Percentiles rank a stretch among this genome's conserved stretches.
phyloP scores from a whole-genome alignment of 805 yeast genomes.

The Candida silvatica region DNA sequence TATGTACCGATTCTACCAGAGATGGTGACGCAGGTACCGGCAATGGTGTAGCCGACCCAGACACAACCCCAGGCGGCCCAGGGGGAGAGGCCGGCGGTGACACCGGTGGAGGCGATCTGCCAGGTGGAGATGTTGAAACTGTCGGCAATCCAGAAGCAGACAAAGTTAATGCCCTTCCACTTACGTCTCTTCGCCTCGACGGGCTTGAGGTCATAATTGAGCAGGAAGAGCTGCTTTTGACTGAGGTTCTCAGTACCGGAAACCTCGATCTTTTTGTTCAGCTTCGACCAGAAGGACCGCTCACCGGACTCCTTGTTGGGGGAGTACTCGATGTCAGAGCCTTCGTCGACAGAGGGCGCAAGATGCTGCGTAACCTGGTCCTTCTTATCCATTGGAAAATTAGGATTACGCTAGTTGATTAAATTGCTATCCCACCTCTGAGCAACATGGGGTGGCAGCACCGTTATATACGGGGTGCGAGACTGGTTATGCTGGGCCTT shows the following conservation, averaged over 20 bases:
- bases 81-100: conserved; percentile 99
- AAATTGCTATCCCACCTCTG: too few relatives aligned
- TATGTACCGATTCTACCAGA: conserved; percentile 73
- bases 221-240: conserved; percentile 53
- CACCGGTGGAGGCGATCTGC: conserved; percentile 85
- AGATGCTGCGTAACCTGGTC: not conserved
- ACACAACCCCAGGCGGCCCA: conserved; percentile 89
- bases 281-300: conserved; percentile 4
- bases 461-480: too few relatives aligned
- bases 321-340: not conserved
- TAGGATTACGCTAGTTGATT: too few relatives aligned
- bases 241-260: conserved; percentile 30
- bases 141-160: conserved; percentile 83
- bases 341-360: not conserved
- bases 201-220: conserved; percentile 71
- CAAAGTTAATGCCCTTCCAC: conserved; percentile 83
- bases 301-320: not conserved
- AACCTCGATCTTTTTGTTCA: conserved; percentile 14
- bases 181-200: conserved; percentile 64
- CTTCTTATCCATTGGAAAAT: not conserved
- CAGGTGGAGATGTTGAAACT: conserved; percentile 81
- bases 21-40: conserved; percentile 60
- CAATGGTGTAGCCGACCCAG: conserved; percentile 75
- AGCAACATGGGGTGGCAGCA: too few relatives aligned
- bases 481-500: too few relatives aligned